A percentile compares a stretch with the other conserved stretches of the same genome.
phyloP scores from a whole-genome alignment of 179 eudicot species.

The Kewa caespitosa region DNA sequence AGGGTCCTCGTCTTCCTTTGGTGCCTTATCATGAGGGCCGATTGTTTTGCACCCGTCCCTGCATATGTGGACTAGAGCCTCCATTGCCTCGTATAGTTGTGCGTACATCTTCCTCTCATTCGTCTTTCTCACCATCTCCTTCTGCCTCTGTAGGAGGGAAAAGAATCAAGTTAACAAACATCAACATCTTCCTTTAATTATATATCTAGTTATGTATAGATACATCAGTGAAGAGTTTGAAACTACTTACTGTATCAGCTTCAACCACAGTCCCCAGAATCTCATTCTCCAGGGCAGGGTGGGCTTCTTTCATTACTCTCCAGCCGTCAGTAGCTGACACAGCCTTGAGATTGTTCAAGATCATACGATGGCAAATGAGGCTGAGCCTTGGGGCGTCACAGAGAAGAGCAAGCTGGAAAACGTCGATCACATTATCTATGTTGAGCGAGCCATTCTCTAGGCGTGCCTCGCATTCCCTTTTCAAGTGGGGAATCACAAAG shows the following conservation, averaged over 20 bases:
- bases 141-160: conserved; percentile 35
- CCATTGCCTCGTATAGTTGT: conserved; percentile 89
- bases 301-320: conserved; percentile 69
- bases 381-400: conserved; percentile 88
- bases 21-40: conserved; percentile 69
- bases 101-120: conserved; percentile 62
- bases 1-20: conserved; percentile 50
- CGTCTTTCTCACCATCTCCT: conserved; percentile 43
- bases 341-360: conserved; percentile 51
- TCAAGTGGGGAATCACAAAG: conserved; percentile 68
- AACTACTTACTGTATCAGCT: conserved; percentile 51
- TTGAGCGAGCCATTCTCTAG: conserved; percentile 59
- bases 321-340: conserved; percentile 69
- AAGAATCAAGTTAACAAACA: neutral
- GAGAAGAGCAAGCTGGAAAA: conserved; percentile 77
- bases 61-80: conserved; percentile 88
- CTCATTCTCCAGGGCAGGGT: conserved; percentile 66
- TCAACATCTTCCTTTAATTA: neutral
- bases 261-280: conserved; percentile 39
- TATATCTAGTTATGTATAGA: neutral
- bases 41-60: conserved; percentile 87
- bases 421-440: conserved; percentile 60
- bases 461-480: conserved; percentile 53
- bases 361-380: conserved; percentile 71
- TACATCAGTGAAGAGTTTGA: neutral